Evolutionary conservation across 805 yeast species (phyloP), one percentile per base, ranked within the genome.

Genomic region (Dipodascopsis uninucleata): DNA sequence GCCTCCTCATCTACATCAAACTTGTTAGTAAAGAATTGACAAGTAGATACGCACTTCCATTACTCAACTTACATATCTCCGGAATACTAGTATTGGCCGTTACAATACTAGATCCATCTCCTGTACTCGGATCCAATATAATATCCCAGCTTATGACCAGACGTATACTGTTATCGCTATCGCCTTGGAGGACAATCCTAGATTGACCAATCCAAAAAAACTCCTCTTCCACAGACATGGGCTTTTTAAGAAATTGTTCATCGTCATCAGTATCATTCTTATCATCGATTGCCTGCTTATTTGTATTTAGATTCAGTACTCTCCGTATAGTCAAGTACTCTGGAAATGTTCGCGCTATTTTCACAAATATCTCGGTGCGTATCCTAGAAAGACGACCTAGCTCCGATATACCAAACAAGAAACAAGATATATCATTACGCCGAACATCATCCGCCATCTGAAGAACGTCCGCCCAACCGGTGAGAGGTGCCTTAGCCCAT

Each of bases 371-470:
- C 4, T 24, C 25, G 4, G 47, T 45, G 8, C 54, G 37, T 10
- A 31, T 29, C 8, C 20, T 16, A 9, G 43, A 16, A 18, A 46
- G 9, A 14, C 54, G 29, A 3, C 31, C 48, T 17, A 25, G 25
- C 17, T 49, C 54, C 4, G 51, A 24, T 6, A 49, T 34, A 12
- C 54, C 54, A 28, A 34, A 49, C 12, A 49, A 28, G 32, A 49
- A 46, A 12, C 37, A 22, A 5, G 54, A 49, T 17, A 49, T 32
- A 36, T 49, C 40, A 18, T 31, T 20, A 20, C 32, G 25, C 26
- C 35, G 35, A 10, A 43, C 20, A 5, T 39, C 42, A 5, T 36
- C 41, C n/a, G 28, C 21, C 4, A n/a, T 36, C 16, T 5, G n/a
- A 16, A 17, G 21, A 3, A 31, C 24, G 4, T 17, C 12, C 3